Conservation (phyloP, 345 rosid species). For the Geranium brycei region DNA sequence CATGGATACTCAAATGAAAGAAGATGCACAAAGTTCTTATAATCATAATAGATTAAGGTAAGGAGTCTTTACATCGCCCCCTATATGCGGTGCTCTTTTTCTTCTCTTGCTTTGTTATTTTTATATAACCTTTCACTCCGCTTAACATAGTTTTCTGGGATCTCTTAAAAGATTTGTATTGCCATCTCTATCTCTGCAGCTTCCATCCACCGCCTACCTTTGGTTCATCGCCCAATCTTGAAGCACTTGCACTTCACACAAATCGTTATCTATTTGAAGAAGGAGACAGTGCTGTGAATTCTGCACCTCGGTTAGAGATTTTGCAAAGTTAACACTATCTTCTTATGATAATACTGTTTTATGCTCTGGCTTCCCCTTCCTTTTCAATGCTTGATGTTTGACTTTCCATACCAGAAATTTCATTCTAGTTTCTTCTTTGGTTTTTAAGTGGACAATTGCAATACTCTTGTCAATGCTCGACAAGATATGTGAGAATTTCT, state of each 20-base stretch:
- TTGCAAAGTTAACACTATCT: neutral
- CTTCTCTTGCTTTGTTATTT: neutral
- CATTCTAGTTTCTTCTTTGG: too few relatives aligned
- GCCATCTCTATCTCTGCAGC: slow-evolving; percentile 20
- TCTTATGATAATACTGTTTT: neutral
- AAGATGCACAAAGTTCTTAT: slow-evolving; percentile 61
- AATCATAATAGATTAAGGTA: slow-evolving; percentile 46
- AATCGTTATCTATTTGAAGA: slow-evolving; percentile 37
- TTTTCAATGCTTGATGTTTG: neutral
- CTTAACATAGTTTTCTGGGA: neutral
- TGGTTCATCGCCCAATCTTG: slow-evolving; percentile 77
- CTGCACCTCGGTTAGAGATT: slow-evolving; percentile 26
- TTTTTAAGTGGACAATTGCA: too few relatives aligned
- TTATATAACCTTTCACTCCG: neutral
- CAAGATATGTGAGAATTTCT: too few relatives aligned
- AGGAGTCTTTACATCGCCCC: slow-evolving; percentile 4
- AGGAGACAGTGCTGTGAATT: slow-evolving; percentile 44
- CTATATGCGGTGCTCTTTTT: neutral
- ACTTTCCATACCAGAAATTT: too few relatives aligned
- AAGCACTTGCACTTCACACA: slow-evolving; percentile 41
- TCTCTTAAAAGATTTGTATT: neutral
- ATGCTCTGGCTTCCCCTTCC: neutral
- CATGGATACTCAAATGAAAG: slow-evolving; percentile 46
- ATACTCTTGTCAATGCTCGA: too few relatives aligned
- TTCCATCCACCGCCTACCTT: slow-evolving; percentile 88